Conservation (phyloP, 2,329 filamentous ascomycete genomes). For the Fusarium oxysporum region DNA sequence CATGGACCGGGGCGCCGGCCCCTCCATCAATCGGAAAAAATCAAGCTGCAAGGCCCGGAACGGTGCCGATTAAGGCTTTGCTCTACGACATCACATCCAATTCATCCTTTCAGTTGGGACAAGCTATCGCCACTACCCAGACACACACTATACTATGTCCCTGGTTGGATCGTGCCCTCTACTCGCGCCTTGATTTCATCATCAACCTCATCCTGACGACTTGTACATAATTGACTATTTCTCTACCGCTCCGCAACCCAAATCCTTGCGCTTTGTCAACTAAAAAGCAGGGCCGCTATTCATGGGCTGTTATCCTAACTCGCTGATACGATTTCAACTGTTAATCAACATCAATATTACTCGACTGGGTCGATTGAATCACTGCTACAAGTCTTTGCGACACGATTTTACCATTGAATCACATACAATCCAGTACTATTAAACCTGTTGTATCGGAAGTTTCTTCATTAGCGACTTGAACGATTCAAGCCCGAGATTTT, state of each 20-base stretch:
- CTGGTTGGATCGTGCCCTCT: neutral
- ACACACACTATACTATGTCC: neutral
- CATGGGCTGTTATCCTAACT: constrained; percentile 24
- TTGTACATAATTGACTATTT: neutral
- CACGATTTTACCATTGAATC: neutral
- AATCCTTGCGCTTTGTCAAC: constrained; percentile 17
- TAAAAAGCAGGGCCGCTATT: constrained; percentile 26
- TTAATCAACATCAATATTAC: constrained; percentile 17
- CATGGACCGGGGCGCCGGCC: constrained; percentile 32
- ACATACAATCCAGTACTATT: neutral
- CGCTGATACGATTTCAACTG: constrained; percentile 16
- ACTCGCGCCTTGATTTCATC: neutral
- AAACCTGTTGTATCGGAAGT: neutral
- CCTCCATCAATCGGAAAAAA: constrained; percentile 37
- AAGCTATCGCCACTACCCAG: constrained; percentile 25
- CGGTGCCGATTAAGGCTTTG: constrained; percentile 22
- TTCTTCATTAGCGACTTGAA: neutral
- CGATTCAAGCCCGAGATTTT: constrained; percentile 2
- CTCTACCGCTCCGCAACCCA: neutral
- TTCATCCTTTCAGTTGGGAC: constrained; percentile 22
- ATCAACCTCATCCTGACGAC: neutral
- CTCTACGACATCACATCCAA: constrained; percentile 29
- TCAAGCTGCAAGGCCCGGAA: constrained; percentile 24
- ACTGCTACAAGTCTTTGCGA: neutral
- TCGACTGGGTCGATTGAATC: constrained; percentile 13